A percentile compares a stretch with the other conserved stretches of the same genome.
Evolutionary conservation across 1,284 basidiomycete species (phyloP).

Genomic region (Leccinum holopus): DNA sequence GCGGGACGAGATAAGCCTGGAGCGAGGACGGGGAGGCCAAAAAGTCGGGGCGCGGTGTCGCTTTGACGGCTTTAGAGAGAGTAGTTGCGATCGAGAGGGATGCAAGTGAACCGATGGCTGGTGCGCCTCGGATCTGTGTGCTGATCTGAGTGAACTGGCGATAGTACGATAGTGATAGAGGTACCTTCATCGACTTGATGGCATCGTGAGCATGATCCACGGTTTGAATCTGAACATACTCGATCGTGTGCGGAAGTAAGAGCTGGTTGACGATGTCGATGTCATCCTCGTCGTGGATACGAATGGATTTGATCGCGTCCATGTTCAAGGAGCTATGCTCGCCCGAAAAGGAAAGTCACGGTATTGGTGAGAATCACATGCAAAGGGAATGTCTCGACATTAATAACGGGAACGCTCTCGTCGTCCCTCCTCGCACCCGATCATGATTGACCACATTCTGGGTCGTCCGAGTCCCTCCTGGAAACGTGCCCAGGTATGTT

Average conservation of each 20-base stretch:
- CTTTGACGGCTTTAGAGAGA: slow-evolving; percentile 47
- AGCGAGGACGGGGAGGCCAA: slow-evolving; percentile 51
- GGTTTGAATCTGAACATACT: slow-evolving; percentile 69
- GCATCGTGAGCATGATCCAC: slow-evolving; percentile 85
- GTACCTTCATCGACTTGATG: slow-evolving; percentile 89
- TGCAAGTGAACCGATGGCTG: slow-evolving; percentile 91
- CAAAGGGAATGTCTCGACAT: neutral
- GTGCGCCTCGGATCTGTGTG: slow-evolving; percentile 81
- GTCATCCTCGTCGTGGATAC: slow-evolving; percentile 53
- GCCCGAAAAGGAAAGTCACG: slow-evolving; percentile 25
- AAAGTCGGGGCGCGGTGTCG: slow-evolving; percentile 46
- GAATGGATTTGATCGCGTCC: slow-evolving; percentile 57
- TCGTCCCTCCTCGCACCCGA: slow-evolving; percentile 12
- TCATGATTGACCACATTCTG: slow-evolving; percentile 83
- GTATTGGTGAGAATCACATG: slow-evolving; percentile 39
- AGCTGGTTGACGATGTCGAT: slow-evolving; percentile 88
- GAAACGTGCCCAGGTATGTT: slow-evolving; percentile 68
- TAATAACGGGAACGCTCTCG: slow-evolving; percentile 8
- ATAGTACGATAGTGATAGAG: slow-evolving; percentile 1
- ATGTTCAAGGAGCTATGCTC: slow-evolving; percentile 13
- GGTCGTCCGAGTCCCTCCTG: slow-evolving; percentile 76
- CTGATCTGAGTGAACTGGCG: neutral
- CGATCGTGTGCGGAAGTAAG: slow-evolving; percentile 75
- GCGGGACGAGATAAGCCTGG: slow-evolving; percentile 50
- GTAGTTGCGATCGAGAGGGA: slow-evolving; percentile 74